These are phyloP conservation scores for Linum usitatissimum DNA, from an alignment of 345 rosid genomes.

Conservation along the genomic window DNA sequence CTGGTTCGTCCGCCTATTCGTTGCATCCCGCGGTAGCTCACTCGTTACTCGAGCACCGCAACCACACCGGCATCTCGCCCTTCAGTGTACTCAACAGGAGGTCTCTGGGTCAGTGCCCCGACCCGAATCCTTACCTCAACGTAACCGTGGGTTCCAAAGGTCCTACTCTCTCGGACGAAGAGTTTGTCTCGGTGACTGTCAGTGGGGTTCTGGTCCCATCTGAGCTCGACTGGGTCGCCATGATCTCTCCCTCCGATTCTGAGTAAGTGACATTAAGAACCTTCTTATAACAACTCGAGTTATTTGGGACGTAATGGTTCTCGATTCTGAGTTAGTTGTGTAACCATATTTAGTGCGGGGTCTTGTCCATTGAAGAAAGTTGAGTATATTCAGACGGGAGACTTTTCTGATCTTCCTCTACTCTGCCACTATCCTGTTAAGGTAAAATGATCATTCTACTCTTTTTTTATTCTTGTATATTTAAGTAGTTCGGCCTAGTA, in stretches of 20 bases:
- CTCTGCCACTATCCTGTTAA: background rate
- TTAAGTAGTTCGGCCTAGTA: too few species aligned
- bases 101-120: constrained; percentile 19
- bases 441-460: too few species aligned
- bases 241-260: constrained; percentile 49
- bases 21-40: constrained; percentile 25
- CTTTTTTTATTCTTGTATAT: too few species aligned
- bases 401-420: background rate
- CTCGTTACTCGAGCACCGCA: constrained; percentile 24
- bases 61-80: constrained; percentile 38
- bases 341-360: too few species aligned
- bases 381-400: background rate
- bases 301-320: too few species aligned
- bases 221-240: constrained; percentile 46
- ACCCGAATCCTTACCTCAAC: constrained; percentile 18
- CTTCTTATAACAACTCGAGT: too few species aligned
- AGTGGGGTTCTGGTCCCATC: constrained; percentile 35
- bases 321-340: too few species aligned
- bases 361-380: too few species aligned
- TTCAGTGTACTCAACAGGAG: constrained; percentile 47
- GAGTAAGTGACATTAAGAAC: constrained; percentile 27
- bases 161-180: constrained; percentile 25
- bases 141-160: constrained; percentile 14
- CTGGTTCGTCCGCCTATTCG: background rate
- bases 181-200: constrained; percentile 32